Base-by-base conservation (phyloP, 2,329 filamentous ascomycete species). In the Xylariales sp. region DNA sequence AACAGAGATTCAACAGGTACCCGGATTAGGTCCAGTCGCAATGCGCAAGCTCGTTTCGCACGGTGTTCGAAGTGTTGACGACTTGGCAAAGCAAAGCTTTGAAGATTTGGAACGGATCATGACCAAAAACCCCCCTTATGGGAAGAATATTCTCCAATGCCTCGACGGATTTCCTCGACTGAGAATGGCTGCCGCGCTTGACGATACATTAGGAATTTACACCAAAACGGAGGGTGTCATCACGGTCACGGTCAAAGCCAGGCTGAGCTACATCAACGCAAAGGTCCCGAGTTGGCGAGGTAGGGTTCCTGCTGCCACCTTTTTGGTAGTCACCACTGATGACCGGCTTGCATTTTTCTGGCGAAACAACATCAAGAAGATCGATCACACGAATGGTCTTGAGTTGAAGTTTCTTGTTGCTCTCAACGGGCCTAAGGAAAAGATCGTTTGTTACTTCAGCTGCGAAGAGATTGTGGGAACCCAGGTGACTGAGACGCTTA, bases 401-500 rank as follows among this genome's bases (percentile, higher is more conserved):
- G 74, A 81, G 8, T 56, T 89, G 2, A 61, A 69, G 1, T 83
- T 84, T 47, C 75, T 64, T 15, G 75, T 81, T 1, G 64, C 75
- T 0, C 57, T 88, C 15, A 72, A 61, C 1, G 65, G 65, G 4
- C 58, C 68, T 0, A 73, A 76, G 14, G 76, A 84, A 43, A 64
- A 71, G 3, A 75, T 93, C 24, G 72, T 72, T 18, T 87, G 81
- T 46, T 79, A 82, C 55, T 70, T 90, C 36, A 86, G 87, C 60
- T 97, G 90, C 50, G 91, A 96, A 63, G 83, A 88, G 31, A 84
- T 97, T 52, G 87, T 82, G 3, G 80, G 80, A 2, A 82, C 79
- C 0, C 58, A 67, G 22, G 57, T 73, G 11, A 42, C 28, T 14
- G 47, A 49, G 15, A 46, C 38, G 6, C 18, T 60, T 18, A 44